Percentiles rank a stretch among this genome's conserved stretches.
These are phyloP conservation scores for Cladosporium sp. DNA, from an alignment of 2,329 filamentous ascomycete genomes.

Conservation along the genomic window DNA sequence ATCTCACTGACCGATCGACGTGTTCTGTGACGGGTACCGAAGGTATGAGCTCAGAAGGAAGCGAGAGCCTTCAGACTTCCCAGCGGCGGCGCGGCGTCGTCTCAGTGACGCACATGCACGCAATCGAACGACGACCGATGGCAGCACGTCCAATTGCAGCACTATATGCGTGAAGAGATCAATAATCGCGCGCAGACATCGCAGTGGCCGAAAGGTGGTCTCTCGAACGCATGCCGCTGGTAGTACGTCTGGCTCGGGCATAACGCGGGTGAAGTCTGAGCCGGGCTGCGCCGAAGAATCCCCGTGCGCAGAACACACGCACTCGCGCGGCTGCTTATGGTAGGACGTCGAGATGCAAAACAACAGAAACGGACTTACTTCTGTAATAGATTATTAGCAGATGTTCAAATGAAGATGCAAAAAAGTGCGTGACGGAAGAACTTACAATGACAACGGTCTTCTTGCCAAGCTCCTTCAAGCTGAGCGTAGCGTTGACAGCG, in stretches of 20 bases:
- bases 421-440: not conserved
- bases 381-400: slow-evolving; percentile 9
- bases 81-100: too few relatives aligned
- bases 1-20: too few relatives aligned
- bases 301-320: not conserved
- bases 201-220: too few relatives aligned
- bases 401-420: not conserved
- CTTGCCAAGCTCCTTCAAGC: slow-evolving; percentile 78
- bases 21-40: not conserved
- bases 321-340: not conserved
- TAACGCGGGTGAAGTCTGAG: too few relatives aligned
- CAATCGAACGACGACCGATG: too few relatives aligned
- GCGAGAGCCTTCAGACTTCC: not conserved
- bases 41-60: not conserved
- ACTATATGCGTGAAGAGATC: too few relatives aligned
- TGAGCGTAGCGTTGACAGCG: slow-evolving; percentile 80
- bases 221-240: too few relatives aligned
- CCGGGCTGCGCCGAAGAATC: too few relatives aligned
- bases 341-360: slow-evolving; percentile 7
- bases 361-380: not conserved
- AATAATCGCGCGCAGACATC: too few relatives aligned
- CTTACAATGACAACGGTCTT: slow-evolving; percentile 85
- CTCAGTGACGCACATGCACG: too few relatives aligned
- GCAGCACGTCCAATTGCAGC: too few relatives aligned
- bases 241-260: too few relatives aligned